Percentiles rank a stretch among this genome's conserved stretches.
Conservation (phyloP, 1,284 basidiomycete genomes). For the Cutaneotrichosporon sp. region DNA sequence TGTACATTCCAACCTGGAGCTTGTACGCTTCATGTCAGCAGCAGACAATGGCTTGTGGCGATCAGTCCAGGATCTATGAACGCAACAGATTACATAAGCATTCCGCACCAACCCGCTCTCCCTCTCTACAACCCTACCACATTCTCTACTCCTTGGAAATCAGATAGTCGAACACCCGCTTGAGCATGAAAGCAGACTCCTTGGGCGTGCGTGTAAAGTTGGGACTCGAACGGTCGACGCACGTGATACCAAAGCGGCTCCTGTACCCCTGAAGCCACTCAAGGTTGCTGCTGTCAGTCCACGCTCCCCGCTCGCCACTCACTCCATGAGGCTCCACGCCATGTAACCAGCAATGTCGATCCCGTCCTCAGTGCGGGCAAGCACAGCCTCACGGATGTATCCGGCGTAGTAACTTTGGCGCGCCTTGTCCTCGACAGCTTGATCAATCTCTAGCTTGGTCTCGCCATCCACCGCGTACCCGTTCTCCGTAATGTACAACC, state of each 20-base stretch:
- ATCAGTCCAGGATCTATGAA: too few relatives aligned
- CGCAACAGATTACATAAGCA: too few relatives aligned
- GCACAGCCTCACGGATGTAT: constrained; percentile 31
- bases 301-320: constrained; percentile 10
- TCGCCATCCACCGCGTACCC: constrained; percentile 13
- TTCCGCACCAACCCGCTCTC: not conserved
- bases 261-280: constrained; percentile 16
- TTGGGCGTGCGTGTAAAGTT: constrained; percentile 30
- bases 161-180: constrained; percentile 26
- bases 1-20: not conserved
- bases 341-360: constrained; percentile 34
- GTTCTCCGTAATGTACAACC: constrained; percentile 33
- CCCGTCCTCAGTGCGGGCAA: constrained; percentile 30
- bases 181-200: constrained; percentile 29
- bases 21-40: too few relatives aligned
- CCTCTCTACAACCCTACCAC: not conserved
- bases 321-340: constrained; percentile 42
- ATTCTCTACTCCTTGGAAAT: not conserved
- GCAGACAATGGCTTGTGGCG: too few relatives aligned
- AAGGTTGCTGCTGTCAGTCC: constrained; percentile 18
- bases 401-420: constrained; percentile 33
- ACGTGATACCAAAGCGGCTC: constrained; percentile 12
- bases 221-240: constrained; percentile 22
- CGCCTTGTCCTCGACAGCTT: constrained; percentile 28
- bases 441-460: constrained; percentile 15